Conservation (phyloP, 1,139 yeast species). For the Pichia sp. region DNA sequence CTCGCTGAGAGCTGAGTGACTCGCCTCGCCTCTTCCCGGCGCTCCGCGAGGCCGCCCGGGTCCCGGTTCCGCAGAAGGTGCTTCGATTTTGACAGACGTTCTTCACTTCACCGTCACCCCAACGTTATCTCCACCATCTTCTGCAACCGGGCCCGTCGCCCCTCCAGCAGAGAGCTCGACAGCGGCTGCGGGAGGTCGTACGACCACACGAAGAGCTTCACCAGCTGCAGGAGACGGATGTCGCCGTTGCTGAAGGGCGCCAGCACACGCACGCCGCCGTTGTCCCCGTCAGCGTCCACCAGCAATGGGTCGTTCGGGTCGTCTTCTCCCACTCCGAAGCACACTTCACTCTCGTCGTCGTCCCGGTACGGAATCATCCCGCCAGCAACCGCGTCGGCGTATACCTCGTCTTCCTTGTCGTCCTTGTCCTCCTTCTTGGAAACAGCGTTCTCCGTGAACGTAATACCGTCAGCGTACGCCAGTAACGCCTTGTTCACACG, state of each 20-base stretch:
- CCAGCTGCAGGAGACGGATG: slow-evolving; percentile 53
- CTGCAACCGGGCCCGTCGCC: not conserved
- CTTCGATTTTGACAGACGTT: not conserved
- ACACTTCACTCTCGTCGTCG: not conserved
- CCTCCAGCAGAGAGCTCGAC: not conserved
- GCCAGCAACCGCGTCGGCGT: too few species aligned
- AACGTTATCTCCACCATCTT: slow-evolving; percentile 1
- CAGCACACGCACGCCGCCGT: not conserved
- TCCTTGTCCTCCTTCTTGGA: not conserved
- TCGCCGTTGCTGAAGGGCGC: slow-evolving; percentile 11
- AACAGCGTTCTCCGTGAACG: not conserved
- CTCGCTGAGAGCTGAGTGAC: too few species aligned
- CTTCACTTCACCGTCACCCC: not conserved
- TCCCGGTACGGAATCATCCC: too few species aligned
- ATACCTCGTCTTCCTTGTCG: not conserved
- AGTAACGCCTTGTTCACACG: slow-evolving; percentile 49
- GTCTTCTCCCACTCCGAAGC: slow-evolving; percentile 4
- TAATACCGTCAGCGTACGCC: slow-evolving; percentile 17
- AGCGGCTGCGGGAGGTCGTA: too few species aligned
- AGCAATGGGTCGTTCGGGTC: slow-evolving; percentile 5
- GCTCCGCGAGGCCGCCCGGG: slow-evolving; percentile 1
- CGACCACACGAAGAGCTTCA: slow-evolving; percentile 59
- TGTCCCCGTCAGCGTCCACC: not conserved
- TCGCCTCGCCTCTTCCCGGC: not conserved
- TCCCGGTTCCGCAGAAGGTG: slow-evolving; percentile 7